Evolutionary conservation across 2,329 filamentous ascomycete species (phyloP), one percentile per base, ranked within the genome.

Genomic region (Xenosphaeropsis pyriputrescens): DNA sequence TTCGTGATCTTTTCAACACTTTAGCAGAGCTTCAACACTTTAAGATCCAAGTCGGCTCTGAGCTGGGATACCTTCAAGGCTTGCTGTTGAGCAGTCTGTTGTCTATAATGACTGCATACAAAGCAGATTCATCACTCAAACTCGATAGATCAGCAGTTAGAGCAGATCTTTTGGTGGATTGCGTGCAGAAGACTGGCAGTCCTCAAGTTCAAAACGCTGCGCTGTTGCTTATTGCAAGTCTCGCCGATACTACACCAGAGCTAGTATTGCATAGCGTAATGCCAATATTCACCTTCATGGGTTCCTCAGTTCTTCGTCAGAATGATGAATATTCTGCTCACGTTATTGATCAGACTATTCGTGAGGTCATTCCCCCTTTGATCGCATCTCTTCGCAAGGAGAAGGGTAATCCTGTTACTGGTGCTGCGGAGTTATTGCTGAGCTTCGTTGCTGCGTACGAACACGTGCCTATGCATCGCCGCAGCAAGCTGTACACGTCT

Each of bases 241-340:
- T 98, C 31, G 89, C 91, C 16, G 80, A 80, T 30, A 83, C 88
- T 47, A 85, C 85, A 0, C 91, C 93, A 0, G 88, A 94, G 55
- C 65, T 93, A 35, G 85, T 98, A 3, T 68, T 98, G 40, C 89
- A 98, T 60, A 95, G 86, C 49, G 85, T 98, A 38, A 98, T 98
- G 91, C 91, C 91, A 11, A 89, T 98, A 37, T 98, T 98, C 61
- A 96, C 91, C 0, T 95, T 96, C 55, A 95, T 96, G 79, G 86
- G 89, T 32, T 82, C 80, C 32, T 94, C 85, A 3, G 79, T 95
- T 15, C 70, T 98, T 36, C 79, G 84, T 35, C 89, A 95, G 60
- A 85, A 85, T 49, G 93, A 98, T 50, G 89, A 96, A 49, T 96
- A 95, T 61, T 96, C 91, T 16, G 86, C 88, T 11, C 85, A 94